Percentiles rank a stretch among this genome's conserved stretches.
These are phyloP conservation scores for Tylopilus plumbeoviolaceoides DNA, from an alignment of 768 basidiomycete species.

Conservation along the genomic window DNA sequence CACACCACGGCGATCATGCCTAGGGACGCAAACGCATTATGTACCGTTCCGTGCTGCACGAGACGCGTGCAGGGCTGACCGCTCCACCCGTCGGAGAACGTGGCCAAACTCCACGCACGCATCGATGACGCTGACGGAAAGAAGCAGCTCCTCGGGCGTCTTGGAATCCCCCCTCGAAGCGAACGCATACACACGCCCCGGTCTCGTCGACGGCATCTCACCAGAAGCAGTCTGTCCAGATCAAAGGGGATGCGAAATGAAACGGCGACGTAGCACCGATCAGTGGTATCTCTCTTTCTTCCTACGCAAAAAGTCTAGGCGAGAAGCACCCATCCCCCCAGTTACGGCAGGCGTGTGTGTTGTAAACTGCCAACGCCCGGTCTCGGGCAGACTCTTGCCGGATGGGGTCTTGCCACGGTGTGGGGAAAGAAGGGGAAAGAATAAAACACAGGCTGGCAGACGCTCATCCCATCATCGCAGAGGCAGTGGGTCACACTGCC, in stretches of 20 bases:
- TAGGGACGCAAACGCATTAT: slow-evolving; percentile 4
- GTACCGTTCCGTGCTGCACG: slow-evolving; percentile 1
- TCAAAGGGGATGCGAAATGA: slow-evolving; percentile 3
- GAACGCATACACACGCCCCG: too few relatives aligned
- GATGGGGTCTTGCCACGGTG: neutral
- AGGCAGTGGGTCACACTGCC: neutral
- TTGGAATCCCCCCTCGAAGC: too few relatives aligned
- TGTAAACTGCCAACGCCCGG: slow-evolving; percentile 2
- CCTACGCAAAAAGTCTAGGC: too few relatives aligned
- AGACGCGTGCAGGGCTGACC: too few relatives aligned
- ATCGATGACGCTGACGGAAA: too few relatives aligned
- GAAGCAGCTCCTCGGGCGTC: too few relatives aligned
- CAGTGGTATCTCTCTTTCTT: too few relatives aligned
- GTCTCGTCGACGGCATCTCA: too few relatives aligned
- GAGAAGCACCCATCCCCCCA: too few relatives aligned
- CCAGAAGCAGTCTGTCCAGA: too few relatives aligned
- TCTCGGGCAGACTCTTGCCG: slow-evolving; percentile 1
- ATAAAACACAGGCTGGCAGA: neutral
- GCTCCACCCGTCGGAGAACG: too few relatives aligned
- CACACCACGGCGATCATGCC: slow-evolving; percentile 26
- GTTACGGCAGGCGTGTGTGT: slow-evolving; percentile 1
- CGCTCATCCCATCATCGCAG: neutral
- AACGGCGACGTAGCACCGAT: slow-evolving; percentile 15
- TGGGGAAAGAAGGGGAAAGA: slow-evolving; percentile 1
- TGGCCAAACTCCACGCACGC: neutral